These are phyloP conservation scores for Yamagishiella unicocca DNA, from an alignment of 139 green algal genomes.

Conservation along the genomic window DNA sequence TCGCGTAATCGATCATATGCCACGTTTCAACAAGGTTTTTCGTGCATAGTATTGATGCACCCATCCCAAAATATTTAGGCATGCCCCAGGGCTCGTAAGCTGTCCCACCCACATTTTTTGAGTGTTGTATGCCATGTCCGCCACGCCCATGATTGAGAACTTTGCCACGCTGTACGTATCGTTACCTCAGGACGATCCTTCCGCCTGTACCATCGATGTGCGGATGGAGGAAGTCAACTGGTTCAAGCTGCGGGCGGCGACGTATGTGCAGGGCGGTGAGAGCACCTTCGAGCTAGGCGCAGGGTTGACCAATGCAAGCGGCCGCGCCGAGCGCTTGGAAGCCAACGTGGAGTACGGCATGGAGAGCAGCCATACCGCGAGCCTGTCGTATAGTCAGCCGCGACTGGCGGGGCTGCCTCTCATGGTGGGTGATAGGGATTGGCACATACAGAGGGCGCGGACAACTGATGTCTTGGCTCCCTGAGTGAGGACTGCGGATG, in stretches of 20 bases:
- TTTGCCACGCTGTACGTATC: no score
- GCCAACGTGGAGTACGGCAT: slow-evolving; percentile 68
- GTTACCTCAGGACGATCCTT: slow-evolving; percentile 53
- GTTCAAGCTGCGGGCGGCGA: slow-evolving; percentile 70
- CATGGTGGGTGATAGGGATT: slow-evolving; percentile 21
- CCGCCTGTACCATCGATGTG: slow-evolving; percentile 69
- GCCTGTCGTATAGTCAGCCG: slow-evolving; percentile 61
- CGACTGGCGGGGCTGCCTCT: slow-evolving; percentile 48
- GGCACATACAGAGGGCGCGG: no score
- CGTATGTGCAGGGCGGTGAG: slow-evolving; percentile 77
- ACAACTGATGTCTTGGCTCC: no score
- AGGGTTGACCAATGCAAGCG: slow-evolving; percentile 66
- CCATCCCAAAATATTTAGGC: no score
- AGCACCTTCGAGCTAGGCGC: slow-evolving; percentile 66
- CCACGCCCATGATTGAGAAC: no score
- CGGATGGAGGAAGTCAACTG: slow-evolving; percentile 67
- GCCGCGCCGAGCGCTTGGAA: slow-evolving; percentile 68
- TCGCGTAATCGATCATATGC: no score
- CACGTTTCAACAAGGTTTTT: no score
- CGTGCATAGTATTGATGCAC: no score
- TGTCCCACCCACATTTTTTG: no score
- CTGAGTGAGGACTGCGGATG: no score
- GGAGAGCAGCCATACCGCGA: slow-evolving; percentile 65
- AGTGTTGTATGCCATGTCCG: no score
- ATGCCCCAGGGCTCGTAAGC: no score